Conservation (phyloP, 139 green algal genomes). For the Asterochloris sp. region DNA sequence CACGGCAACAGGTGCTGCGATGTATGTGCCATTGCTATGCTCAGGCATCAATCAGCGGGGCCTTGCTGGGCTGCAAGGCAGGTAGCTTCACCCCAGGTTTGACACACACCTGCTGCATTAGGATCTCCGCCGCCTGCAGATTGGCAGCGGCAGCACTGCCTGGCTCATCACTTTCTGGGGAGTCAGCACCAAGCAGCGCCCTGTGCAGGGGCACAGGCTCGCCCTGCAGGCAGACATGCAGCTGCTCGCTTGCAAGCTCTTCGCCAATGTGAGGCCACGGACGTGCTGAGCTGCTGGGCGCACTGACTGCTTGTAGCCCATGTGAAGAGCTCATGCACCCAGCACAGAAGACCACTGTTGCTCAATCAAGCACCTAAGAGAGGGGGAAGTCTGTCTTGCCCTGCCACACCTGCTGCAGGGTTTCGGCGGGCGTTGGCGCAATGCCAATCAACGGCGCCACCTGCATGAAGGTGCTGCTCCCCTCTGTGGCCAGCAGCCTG, state of each 20-base stretch:
- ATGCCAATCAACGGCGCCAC: constrained; percentile 8
- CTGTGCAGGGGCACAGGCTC: no score
- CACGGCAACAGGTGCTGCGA: background rate
- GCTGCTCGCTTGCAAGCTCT: background rate
- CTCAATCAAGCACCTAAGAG: background rate
- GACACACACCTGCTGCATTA: no score
- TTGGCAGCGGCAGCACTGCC: no score
- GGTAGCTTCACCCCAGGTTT: no score
- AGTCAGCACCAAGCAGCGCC: no score
- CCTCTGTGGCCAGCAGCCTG: background rate
- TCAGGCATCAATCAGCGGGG: background rate
- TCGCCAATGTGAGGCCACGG: no score
- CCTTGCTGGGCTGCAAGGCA: no score
- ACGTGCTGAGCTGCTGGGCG: background rate
- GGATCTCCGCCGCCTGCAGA: no score
- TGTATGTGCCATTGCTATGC: background rate
- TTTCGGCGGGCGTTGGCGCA: background rate
- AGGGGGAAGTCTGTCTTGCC: background rate
- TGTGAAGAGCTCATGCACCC: background rate
- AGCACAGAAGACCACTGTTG: background rate
- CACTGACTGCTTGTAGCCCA: background rate
- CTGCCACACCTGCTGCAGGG: background rate
- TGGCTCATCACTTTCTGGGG: no score
- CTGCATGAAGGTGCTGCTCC: background rate
- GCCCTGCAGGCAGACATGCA: background rate